Percentiles rank a stretch among this genome's conserved stretches.
Conservation (phyloP, 345 rosid genomes). For the Gossypium ekmanianum region DNA sequence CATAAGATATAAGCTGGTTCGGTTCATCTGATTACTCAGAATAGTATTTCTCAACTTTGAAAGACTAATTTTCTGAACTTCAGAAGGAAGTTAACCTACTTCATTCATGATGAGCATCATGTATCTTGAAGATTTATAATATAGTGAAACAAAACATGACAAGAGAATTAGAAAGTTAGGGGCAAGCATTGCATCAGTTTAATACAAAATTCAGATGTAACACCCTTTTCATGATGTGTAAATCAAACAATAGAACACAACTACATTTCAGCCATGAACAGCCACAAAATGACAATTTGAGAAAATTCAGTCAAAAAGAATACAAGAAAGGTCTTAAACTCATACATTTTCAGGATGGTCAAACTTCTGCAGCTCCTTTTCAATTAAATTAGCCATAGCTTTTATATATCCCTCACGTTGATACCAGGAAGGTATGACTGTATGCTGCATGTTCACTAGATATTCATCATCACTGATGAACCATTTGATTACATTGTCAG, state of each 20-base stretch:
- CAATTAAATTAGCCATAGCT: conserved; percentile 79
- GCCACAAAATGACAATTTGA: background rate
- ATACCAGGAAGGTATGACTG: conserved; percentile 99
- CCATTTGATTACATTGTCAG: conserved; percentile 22
- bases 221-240: background rate
- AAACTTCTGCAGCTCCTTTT: conserved; percentile 66
- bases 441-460: conserved; percentile 97
- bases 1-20: background rate
- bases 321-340: background rate
- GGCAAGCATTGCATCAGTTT: background rate
- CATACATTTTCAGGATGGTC: conserved; percentile 65
- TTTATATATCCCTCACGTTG: conserved; percentile 96
- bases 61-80: conserved; percentile 1
- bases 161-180: background rate
- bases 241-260: background rate
- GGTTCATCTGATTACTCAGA: background rate
- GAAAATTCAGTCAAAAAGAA: conserved; percentile 9
- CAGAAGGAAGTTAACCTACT: background rate
- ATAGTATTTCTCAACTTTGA: background rate
- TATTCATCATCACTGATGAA: conserved; percentile 86
- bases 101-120: background rate
- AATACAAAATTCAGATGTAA: background rate
- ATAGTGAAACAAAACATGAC: background rate
- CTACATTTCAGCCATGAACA: conserved; percentile 2
- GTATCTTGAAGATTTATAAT: background rate